Evolutionary conservation across 176 grass and related monocot species (phyloP), one percentile per base, ranked within the genome.

Genomic region (Musa itinerans): DNA sequence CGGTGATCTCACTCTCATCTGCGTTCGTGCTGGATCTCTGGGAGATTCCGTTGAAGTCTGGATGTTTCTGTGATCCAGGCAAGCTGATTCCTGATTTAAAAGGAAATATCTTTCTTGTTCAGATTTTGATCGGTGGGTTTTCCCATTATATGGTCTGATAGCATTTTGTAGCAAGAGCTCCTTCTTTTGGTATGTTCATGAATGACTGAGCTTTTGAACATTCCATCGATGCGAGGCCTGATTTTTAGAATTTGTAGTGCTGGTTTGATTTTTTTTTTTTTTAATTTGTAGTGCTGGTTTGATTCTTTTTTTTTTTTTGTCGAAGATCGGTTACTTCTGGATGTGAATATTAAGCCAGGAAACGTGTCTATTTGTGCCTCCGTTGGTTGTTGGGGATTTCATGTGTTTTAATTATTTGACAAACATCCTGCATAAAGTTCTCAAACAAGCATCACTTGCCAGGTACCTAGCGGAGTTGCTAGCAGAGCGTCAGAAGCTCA

Each of bases 381-480:
- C 15, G 29, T 7, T 69, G 43, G 20, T 5, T 20, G 43, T n/a
- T 70, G 2, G 34, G 17, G 21, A 70, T 11, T 9, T 2, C 13
- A 12, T 29, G 21, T 9, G 24, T 74, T 24, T 54, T 56, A 25
- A 0, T 27, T 74, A 13, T 74, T 56, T 57, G 53, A 55, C 8
- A 56, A 24, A 56, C 2, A 2, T 50, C 20, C 43, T 29, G 2
- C 9, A 14, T 7, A 25, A 27, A 55, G 14, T 52, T 2, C 72
- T 74, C n/a, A 73, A 15, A 55, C 15, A 7, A 11, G 49, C 10
- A 73, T 64, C 7, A 53, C 48, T 78, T 81, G 54, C 16, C 68
- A 85, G 78, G 58, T 78, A 85, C 59, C 43, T 85, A 26, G 22
- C 83, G 12, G 78, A 81, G 54, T 67, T 85, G 78, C 26, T 85